Base-by-base conservation (phyloP, 2,329 filamentous ascomycete species). In the Lecanicillium sp. region DNA sequence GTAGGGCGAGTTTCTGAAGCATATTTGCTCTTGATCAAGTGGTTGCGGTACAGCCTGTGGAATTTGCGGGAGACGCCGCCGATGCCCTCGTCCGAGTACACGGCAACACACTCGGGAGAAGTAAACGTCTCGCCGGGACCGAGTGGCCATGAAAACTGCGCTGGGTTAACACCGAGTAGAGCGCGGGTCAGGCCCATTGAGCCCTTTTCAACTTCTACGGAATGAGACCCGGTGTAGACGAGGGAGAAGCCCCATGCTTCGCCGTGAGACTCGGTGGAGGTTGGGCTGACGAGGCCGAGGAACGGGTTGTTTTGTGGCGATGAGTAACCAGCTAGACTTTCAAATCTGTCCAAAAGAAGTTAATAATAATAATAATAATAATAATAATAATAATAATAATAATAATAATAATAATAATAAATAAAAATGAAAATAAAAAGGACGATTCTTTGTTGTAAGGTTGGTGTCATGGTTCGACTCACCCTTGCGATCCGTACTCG, bases 221-320 rank as follows among this genome's bases (percentile, higher is more conserved):
- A 61, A 47, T 80, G 81, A 1, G 75, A 80, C 3, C 78, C 78
- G 0, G 75, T 75, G 54, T 80, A 83, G 14, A 83, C 63, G 2
- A 82, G 64, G 1, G 74, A 79, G 53, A 82, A 81, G 0, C 76
- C 78, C 66, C 75, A 82, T 6, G 73, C 76, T 28, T 80, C 68
- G 2, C 78, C 78, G 2, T 68, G 63, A 0, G 68, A 67, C 48
- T 83, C 78, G 1, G 77, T 82, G 0, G 78, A 75, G 1, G 60
- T 62, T 0, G 76, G 70, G 3, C 70, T 60, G 0, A 74, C 63
- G 2, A 83, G 55, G 0, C 73, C 66, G 16, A 82, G 63, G 58
- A 82, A 82, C 0, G 78, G 77, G 47, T 83, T 83, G 51, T 80
- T 74, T 2, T 76, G 59, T 46, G 80, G 75, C 0, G 76, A 80